Percentiles rank a stretch among this genome's conserved stretches.
Conservation (phyloP, 768 basidiomycete genomes). For the Boletus patriciae region DNA sequence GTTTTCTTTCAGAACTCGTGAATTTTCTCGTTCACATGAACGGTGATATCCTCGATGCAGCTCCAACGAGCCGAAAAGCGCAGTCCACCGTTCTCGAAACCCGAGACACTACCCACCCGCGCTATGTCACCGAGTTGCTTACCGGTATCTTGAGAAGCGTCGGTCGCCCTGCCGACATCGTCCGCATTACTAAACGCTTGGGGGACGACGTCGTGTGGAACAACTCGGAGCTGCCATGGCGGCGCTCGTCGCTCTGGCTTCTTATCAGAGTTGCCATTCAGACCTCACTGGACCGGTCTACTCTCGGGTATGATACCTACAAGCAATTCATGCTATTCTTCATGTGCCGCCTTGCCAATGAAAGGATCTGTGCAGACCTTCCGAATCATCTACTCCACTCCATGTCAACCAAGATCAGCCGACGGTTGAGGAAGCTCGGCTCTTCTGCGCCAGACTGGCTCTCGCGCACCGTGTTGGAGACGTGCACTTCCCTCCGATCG, state of each 20-base stretch:
- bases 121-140: conserved; percentile 50
- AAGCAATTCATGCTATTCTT: conserved; percentile 38
- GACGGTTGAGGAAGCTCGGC: conserved; percentile 40
- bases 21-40: conserved; percentile 39
- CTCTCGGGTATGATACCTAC: conserved; percentile 21
- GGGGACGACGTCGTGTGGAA: conserved; percentile 49
- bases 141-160: conserved; percentile 45
- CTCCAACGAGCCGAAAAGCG: conserved; percentile 40
- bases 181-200: conserved; percentile 42
- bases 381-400: conserved; percentile 37
- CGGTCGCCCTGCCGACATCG: conserved; percentile 30
- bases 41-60: conserved; percentile 34
- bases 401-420: conserved; percentile 39
- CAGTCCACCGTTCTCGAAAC: conserved; percentile 35
- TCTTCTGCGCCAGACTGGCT: conserved; percentile 18
- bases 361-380: background rate
- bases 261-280: conserved; percentile 48
- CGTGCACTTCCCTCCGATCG: conserved; percentile 16
- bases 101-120: conserved; percentile 43
- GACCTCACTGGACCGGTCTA: conserved; percentile 30
- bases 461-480: background rate
- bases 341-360: conserved; percentile 17
- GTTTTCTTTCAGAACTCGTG: conserved; percentile 37
- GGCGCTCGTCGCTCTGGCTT: conserved; percentile 52
- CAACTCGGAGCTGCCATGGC: conserved; percentile 42